Percentiles rank a stretch among this genome's conserved stretches.
Evolutionary conservation across 2,329 filamentous ascomycete species (phyloP).

Genomic region (Aspergillus puulaauensis): DNA sequence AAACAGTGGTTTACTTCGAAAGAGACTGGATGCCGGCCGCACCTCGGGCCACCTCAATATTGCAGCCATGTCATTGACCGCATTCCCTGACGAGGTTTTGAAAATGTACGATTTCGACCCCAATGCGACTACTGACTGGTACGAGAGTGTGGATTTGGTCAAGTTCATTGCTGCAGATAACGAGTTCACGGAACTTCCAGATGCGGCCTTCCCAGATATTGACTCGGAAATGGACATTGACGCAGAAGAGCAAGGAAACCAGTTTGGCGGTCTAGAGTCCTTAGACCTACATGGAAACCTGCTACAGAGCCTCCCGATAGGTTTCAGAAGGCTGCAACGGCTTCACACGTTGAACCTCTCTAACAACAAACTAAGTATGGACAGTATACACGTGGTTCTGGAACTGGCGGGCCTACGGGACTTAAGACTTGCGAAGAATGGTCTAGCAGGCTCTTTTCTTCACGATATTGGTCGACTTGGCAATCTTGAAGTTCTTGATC

Average conservation of each 20-base stretch:
- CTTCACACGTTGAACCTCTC: constrained; percentile 83
- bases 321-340: constrained; percentile 69
- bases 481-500: constrained; percentile 75
- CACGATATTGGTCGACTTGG: constrained; percentile 62
- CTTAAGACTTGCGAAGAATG: constrained; percentile 77
- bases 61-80: constrained; percentile 74
- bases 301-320: constrained; percentile 69
- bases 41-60: constrained; percentile 84
- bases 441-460: constrained; percentile 67
- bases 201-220: constrained; percentile 74
- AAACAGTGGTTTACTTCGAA: constrained; percentile 67
- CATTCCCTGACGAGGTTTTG: constrained; percentile 79
- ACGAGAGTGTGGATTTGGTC: constrained; percentile 84
- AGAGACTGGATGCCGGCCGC: constrained; percentile 70
- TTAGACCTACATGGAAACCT: constrained; percentile 86
- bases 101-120: constrained; percentile 85
- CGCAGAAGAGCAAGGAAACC: constrained; percentile 66
- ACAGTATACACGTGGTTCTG: constrained; percentile 69
- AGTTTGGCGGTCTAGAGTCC: constrained; percentile 78
- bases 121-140: constrained; percentile 71
- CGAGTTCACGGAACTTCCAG: constrained; percentile 72
- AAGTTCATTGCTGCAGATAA: constrained; percentile 88
- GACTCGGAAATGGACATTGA: constrained; percentile 59
- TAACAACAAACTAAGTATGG: constrained; percentile 75
- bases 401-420: constrained; percentile 74